Evolutionary conservation across 805 yeast genomes (phyloP), one percentile per base, ranked within the genome.

Genomic region (Pichia thaimueangensis): DNA sequence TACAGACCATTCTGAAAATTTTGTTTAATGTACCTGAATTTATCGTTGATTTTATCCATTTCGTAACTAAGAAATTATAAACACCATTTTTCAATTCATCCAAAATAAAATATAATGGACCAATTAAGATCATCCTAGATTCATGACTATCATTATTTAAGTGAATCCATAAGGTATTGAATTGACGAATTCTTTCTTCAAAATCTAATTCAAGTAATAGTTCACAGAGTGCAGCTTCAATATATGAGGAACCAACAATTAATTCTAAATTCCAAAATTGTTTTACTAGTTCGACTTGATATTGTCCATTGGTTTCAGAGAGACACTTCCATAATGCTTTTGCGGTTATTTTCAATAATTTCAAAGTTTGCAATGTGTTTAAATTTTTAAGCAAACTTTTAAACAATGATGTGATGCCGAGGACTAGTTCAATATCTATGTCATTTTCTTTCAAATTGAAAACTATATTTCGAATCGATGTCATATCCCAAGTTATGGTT

Each of bases 161-260:
- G 52, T 85, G 91, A 3, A 70, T 69, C 97, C 97, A 91, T 5
- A 89, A 57, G 8, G 76, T 70, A 39, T 77, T 70, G 48, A 86
- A 73, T 0, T 84, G 82, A 15, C 66, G 58, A 1, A 82, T 59
- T 45, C 78, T 67, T 15, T 68, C 61, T 17, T 70, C 61, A 28
- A 55, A 56, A 6, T 61, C 54, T 1, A 67, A 58, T 4, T 69
- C 56, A 12, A 80, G 54, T 24, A 86, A 69, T 36, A 78, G 68
- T 2, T 74, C 65, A 0, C 86, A 66, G 3, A 89, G 48, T 0
- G 86, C 83, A 1, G 95, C 91, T 52, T 88, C 95, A 21, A 88
- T 71, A 47, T 74, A 72, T 36, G 73, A 63, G 2, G 71, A 54
- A 12, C 76, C 76, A 21, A 74, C 68, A 16, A 70, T 63, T n/a